phyloP scores from a whole-genome alignment of 768 basidiomycete genomes.

The Epithele typhae region DNA sequence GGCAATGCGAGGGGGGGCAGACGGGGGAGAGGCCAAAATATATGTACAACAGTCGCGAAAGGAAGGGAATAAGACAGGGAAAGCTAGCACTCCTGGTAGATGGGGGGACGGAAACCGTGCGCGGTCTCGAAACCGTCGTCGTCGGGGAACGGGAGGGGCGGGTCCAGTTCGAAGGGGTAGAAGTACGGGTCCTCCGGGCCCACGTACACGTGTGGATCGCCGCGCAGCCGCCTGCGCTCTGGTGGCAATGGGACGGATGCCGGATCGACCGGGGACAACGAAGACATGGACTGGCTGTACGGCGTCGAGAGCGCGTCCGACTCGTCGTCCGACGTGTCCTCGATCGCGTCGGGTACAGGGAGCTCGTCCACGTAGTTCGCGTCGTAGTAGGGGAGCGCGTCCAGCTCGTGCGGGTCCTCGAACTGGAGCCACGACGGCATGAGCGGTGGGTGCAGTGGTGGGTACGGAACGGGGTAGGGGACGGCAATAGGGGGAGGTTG shows the following conservation, averaged over 20 bases:
- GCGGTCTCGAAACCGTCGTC: conserved; percentile 41
- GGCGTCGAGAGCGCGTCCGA: conserved; percentile 67
- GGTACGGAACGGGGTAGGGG: conserved; percentile 64
- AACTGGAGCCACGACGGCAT: conserved; percentile 48
- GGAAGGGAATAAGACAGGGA: conserved; percentile 6
- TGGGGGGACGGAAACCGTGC: conserved; percentile 28
- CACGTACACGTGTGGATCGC: conserved; percentile 55
- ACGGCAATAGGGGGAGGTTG: conserved; percentile 43
- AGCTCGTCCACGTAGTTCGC: conserved; percentile 64
- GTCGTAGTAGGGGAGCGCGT: conserved; percentile 61
- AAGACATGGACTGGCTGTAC: conserved; percentile 54
- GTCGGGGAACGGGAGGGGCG: conserved; percentile 69
- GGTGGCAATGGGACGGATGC: conserved; percentile 45
- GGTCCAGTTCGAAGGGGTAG: conserved; percentile 64
- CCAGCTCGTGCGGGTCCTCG: conserved; percentile 33
- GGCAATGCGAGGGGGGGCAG: background rate
- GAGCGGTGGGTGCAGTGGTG: conserved; percentile 54
- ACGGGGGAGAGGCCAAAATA: conserved; percentile 1
- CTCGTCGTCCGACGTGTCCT: conserved; percentile 83
- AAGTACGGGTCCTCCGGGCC: conserved; percentile 56
- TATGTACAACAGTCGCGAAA: conserved; percentile 10
- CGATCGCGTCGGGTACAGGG: conserved; percentile 75
- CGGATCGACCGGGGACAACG: conserved; percentile 47
- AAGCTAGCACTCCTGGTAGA: conserved; percentile 62
- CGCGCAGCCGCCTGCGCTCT: conserved; percentile 45